Base-by-base conservation (phyloP, 1,284 basidiomycete species). In the Austroboletus niveus region DNA sequence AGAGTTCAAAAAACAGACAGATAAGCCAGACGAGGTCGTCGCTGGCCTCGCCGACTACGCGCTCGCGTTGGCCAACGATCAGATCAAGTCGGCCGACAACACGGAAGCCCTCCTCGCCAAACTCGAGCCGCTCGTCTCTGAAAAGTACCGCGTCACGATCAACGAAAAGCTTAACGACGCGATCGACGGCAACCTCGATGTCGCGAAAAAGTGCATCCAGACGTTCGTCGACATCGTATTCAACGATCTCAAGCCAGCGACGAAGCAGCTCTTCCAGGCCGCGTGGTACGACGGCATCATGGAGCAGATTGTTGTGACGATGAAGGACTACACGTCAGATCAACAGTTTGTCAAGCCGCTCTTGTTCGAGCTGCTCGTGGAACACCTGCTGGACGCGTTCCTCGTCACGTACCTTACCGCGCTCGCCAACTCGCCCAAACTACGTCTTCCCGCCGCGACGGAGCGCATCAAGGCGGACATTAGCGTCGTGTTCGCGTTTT, bases 1-100 rank as follows among this genome's bases (percentile, higher is more conserved):
- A 20, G 97, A 99, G 69, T 88, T 85, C 73, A 92, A 91, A 72
- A 91, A 89, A 64, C 89, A 94, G 64, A 77, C 82, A 12, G 92
- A 95, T 64, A 89, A 89, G 65, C 90, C 94, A 1, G 94, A 98
- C 41, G 94, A 97, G 60, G 81, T 89, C 4, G 81, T 89, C 2
- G 87, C 86, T 14, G 96, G 97, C 1, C 74, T 99, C 49, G 93
- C 94, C 54, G 96, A 98, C 73, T 99, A 99, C 71, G 86, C 90
- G 65, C 95, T 99, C 63, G 95, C 95, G 17, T 82, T 99, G n/a
- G 95, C 95, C 47, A 99, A 99, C 73, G 96, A 99, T 73, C 94
- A 98, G 72, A 87, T 99, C 73, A 96, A 95, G 70, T 91, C 87
- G 5, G 97, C 97, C 10, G 95, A 99, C 69, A 95, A 90, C 64